A percentile compares a stretch with the other conserved stretches of the same genome.
These are phyloP conservation scores for Populus davidiana DNA, from an alignment of 345 rosid species.

Conservation along the genomic window DNA sequence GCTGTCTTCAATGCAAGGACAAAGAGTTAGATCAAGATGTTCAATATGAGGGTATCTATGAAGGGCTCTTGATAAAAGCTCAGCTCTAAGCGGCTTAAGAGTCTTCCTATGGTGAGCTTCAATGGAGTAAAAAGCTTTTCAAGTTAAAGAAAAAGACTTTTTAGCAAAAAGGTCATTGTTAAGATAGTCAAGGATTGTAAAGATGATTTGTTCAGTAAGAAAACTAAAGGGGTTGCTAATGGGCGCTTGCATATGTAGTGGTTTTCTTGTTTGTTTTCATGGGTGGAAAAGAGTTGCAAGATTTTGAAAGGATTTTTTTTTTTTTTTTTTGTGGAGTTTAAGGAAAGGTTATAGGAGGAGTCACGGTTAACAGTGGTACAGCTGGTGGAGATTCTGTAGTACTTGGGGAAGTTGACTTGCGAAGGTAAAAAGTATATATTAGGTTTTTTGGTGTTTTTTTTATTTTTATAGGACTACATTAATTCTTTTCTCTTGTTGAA, in stretches of 20 bases:
- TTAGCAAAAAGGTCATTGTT: constrained; percentile 41
- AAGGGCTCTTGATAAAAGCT: constrained; percentile 48
- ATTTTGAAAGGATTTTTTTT: background rate
- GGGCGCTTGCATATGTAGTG: background rate
- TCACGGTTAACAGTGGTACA: constrained; percentile 17
- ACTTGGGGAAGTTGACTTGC: background rate
- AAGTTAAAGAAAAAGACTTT: constrained; percentile 53
- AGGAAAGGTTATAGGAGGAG: background rate
- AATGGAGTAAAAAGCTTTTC: constrained; percentile 43
- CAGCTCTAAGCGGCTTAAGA: constrained; percentile 55
- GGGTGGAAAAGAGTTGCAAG: background rate
- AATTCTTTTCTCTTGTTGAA: background rate
- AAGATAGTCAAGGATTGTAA: constrained; percentile 50
- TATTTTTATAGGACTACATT: background rate
- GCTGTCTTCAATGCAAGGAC: constrained; percentile 49
- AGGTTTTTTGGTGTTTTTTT: background rate
- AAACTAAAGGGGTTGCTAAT: constrained; percentile 36
- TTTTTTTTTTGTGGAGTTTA: background rate
- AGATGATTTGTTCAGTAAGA: constrained; percentile 55
- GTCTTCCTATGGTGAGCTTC: constrained; percentile 51
- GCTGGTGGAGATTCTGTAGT: background rate
- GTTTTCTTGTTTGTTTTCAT: constrained; percentile 14
- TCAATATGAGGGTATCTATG: constrained; percentile 41
- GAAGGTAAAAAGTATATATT: background rate
- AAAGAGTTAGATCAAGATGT: constrained; percentile 56